phyloP scores from a whole-genome alignment of 1,284 basidiomycete genomes.

The Trichosporon ovoides region DNA sequence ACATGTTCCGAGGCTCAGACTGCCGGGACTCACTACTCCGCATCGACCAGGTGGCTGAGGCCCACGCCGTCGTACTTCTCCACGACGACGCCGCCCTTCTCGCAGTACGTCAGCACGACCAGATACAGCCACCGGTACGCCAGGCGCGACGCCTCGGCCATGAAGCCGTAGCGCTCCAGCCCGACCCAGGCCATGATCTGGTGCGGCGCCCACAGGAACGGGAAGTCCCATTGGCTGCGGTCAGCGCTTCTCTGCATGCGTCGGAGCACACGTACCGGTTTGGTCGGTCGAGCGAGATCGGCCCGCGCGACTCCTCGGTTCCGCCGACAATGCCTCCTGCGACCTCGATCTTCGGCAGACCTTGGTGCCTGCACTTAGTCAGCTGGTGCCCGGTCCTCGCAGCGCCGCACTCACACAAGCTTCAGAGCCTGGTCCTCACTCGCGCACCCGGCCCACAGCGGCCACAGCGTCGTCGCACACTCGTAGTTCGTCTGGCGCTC shows the following conservation, averaged over 20 bases:
- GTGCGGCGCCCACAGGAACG: constrained; percentile 77
- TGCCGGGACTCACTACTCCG: constrained; percentile 69
- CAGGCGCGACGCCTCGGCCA: constrained; percentile 85
- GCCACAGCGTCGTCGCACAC: constrained; percentile 91
- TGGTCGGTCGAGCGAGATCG: constrained; percentile 91
- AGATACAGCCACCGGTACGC: constrained; percentile 97
- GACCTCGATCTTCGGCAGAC: constrained; percentile 91
- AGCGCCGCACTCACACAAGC: constrained; percentile 64
- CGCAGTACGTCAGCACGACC: constrained; percentile 59
- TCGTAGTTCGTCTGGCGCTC: constrained; percentile 91
- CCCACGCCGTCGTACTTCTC: constrained; percentile 99
- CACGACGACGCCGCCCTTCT: constrained; percentile 95
- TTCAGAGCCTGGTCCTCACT: constrained; percentile 89
- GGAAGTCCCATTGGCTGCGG: constrained; percentile 71
- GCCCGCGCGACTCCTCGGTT: constrained; percentile 92
- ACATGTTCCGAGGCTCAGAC: too few relatives aligned
- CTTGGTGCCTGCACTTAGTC: constrained; percentile 58
- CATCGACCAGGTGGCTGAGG: constrained; percentile 89
- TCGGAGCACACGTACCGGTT: constrained; percentile 69
- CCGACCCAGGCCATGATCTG: constrained; percentile 98
- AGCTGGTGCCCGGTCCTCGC: constrained; percentile 1
- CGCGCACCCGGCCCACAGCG: constrained; percentile 94
- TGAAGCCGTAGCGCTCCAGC: constrained; percentile 88
- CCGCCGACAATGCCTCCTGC: constrained; percentile 93
- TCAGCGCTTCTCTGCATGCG: constrained; percentile 53